phyloP scores from a whole-genome alignment of 2,329 filamentous ascomycete species.

The Alternaria hordeiaustralica region DNA sequence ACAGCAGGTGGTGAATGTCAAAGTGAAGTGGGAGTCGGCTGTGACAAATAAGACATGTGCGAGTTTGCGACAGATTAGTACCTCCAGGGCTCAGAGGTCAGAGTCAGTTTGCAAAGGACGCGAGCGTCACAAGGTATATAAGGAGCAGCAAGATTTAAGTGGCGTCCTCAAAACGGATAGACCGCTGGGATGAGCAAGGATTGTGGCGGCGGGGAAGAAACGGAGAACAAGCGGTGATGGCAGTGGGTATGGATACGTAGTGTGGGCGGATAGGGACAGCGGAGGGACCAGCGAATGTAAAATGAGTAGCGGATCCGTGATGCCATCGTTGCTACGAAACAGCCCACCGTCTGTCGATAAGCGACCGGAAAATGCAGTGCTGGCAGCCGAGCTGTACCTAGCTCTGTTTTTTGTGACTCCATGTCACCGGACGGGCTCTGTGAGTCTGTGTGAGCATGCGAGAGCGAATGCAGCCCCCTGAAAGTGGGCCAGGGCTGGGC shows the following conservation, averaged over 20 bases:
- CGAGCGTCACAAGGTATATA: slow-evolving; percentile 49
- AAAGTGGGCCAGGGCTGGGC: slow-evolving; percentile 42
- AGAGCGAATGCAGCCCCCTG: slow-evolving; percentile 36
- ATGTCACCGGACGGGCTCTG: slow-evolving; percentile 33
- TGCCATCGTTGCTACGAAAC: slow-evolving; percentile 34
- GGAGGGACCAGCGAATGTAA: slow-evolving; percentile 44
- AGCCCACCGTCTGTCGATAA: slow-evolving; percentile 32
- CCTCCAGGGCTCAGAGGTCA: slow-evolving; percentile 31
- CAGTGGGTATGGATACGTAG: slow-evolving; percentile 45
- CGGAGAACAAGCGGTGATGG: slow-evolving; percentile 49
- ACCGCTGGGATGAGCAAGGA: slow-evolving; percentile 44
- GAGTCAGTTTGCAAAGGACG: slow-evolving; percentile 37
- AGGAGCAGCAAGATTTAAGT: slow-evolving; percentile 49
- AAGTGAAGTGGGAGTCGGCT: slow-evolving; percentile 12
- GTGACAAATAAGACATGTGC: slow-evolving; percentile 42
- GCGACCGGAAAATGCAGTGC: slow-evolving; percentile 37
- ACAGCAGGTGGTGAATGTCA: slow-evolving; percentile 10
- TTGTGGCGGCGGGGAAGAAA: slow-evolving; percentile 47
- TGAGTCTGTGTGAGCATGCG: slow-evolving; percentile 21
- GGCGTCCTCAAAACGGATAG: slow-evolving; percentile 48
- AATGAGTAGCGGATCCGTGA: slow-evolving; percentile 36
- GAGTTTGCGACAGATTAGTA: slow-evolving; percentile 33
- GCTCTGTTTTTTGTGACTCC: slow-evolving; percentile 36
- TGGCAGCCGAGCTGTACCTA: slow-evolving; percentile 32
- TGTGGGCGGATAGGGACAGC: slow-evolving; percentile 47